phyloP scores from a whole-genome alignment of 208 protist genomes.

The Chromosphaera perkinsii region DNA sequence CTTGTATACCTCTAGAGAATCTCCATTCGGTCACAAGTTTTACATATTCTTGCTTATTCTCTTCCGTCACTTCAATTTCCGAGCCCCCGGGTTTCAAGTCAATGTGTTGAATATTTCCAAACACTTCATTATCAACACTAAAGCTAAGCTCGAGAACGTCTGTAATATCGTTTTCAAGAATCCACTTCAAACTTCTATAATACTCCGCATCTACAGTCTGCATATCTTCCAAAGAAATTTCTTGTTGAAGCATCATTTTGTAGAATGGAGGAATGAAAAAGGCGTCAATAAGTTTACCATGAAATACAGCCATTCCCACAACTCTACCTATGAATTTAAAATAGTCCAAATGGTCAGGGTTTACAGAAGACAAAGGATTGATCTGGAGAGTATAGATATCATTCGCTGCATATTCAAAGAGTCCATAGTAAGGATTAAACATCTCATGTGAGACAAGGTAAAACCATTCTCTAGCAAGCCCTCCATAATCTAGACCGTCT shows the following conservation, averaged over 20 bases:
- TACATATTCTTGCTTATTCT: slow-evolving; percentile 79
- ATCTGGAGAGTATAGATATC: slow-evolving; percentile 81
- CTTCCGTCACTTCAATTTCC: slow-evolving; percentile 85
- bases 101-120: slow-evolving; percentile 37
- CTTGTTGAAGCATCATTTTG: slow-evolving; percentile 81
- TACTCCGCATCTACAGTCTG: slow-evolving; percentile 56
- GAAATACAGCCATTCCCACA: slow-evolving; percentile 70
- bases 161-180: slow-evolving; percentile 22
- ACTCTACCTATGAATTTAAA: slow-evolving; percentile 82
- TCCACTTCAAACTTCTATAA: slow-evolving; percentile 18
- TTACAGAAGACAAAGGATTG: slow-evolving; percentile 89
- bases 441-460: slow-evolving; percentile 41
- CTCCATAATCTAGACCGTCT: slow-evolving; percentile 35
- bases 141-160: slow-evolving; percentile 30
- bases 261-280: slow-evolving; percentile 38
- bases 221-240: slow-evolving; percentile 79
- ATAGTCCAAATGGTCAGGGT: slow-evolving; percentile 91
- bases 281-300: slow-evolving; percentile 82
- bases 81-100: slow-evolving; percentile 82
- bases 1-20: slow-evolving; percentile 19
- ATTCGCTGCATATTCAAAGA: slow-evolving; percentile 35
- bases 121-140: slow-evolving; percentile 11
- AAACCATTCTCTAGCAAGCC: slow-evolving; percentile 46
- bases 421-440: slow-evolving; percentile 36
- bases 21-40: slow-evolving; percentile 43